Conservation (phyloP, 176 grass and related monocot genomes). For the Carex littledalei region DNA sequence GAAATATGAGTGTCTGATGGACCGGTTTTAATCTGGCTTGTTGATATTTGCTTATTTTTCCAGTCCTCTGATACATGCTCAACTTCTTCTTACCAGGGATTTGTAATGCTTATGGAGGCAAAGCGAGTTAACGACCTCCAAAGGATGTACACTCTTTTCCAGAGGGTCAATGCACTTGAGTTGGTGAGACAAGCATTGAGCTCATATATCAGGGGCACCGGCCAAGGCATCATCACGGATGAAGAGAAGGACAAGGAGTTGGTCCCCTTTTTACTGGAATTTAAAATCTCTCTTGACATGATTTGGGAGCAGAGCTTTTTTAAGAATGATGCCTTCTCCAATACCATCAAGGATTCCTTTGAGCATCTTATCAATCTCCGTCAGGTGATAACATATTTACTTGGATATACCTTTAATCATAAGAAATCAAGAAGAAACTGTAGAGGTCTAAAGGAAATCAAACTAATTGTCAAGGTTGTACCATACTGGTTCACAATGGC, state of each 20-base stretch:
- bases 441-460: neutral
- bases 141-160: constrained; percentile 89
- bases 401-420: neutral
- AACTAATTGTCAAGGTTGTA: neutral
- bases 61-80: neutral
- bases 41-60: neutral
- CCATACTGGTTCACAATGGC: neutral
- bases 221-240: constrained; percentile 83
- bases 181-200: constrained; percentile 82
- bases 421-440: neutral
- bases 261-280: constrained; percentile 88
- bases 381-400: constrained; percentile 41
- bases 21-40: neutral
- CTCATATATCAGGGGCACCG: constrained; percentile 74
- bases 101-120: constrained; percentile 92
- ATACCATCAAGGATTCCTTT: constrained; percentile 97
- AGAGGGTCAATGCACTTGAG: constrained; percentile 94
- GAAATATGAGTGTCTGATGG: neutral
- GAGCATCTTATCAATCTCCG: constrained; percentile 99
- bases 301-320: constrained; percentile 96
- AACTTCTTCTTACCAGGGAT: constrained; percentile 45
- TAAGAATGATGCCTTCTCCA: constrained; percentile 90
- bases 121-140: constrained; percentile 78
- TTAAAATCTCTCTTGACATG: constrained; percentile 90
- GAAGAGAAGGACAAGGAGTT: constrained; percentile 98